These are phyloP conservation scores for Neonectria coccinea DNA, from an alignment of 2,329 filamentous ascomycete genomes.

Conservation along the genomic window DNA sequence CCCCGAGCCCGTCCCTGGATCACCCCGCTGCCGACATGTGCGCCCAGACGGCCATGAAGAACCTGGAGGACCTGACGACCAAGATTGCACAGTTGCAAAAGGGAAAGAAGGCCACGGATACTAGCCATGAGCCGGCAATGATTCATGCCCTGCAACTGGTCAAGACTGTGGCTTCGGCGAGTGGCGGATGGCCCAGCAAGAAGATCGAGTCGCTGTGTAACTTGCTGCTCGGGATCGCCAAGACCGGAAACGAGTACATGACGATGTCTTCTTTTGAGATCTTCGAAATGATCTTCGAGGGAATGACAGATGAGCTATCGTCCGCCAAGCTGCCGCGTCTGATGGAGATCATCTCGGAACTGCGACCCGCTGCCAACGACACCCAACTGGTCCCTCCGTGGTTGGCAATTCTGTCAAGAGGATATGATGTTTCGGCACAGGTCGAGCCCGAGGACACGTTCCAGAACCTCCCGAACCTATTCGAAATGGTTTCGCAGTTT, in stretches of 20 bases:
- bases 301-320: constrained; percentile 87
- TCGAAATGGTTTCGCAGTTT: constrained; percentile 82
- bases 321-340: constrained; percentile 90
- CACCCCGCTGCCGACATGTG: constrained; percentile 97
- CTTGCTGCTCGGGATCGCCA: constrained; percentile 86
- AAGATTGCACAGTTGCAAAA: constrained; percentile 74
- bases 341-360: constrained; percentile 89
- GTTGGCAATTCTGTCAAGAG: constrained; percentile 94
- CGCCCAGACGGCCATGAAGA: constrained; percentile 88
- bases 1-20: constrained; percentile 90
- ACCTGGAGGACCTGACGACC: constrained; percentile 77
- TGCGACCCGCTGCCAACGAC: constrained; percentile 92
- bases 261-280: constrained; percentile 97
- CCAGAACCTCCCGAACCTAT: constrained; percentile 86
- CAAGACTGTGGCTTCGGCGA: constrained; percentile 87
- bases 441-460: constrained; percentile 92
- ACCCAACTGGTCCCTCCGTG: constrained; percentile 94
- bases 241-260: constrained; percentile 92
- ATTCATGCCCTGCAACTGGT: constrained; percentile 94
- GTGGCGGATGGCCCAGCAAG: constrained; percentile 94
- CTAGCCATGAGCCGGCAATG: constrained; percentile 80
- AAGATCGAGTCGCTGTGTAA: constrained; percentile 95
- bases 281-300: constrained; percentile 95
- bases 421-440: constrained; percentile 93
- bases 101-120: constrained; percentile 68